Base-by-base conservation (phyloP, 179 eudicot species). In the Silene noctiflora region DNA sequence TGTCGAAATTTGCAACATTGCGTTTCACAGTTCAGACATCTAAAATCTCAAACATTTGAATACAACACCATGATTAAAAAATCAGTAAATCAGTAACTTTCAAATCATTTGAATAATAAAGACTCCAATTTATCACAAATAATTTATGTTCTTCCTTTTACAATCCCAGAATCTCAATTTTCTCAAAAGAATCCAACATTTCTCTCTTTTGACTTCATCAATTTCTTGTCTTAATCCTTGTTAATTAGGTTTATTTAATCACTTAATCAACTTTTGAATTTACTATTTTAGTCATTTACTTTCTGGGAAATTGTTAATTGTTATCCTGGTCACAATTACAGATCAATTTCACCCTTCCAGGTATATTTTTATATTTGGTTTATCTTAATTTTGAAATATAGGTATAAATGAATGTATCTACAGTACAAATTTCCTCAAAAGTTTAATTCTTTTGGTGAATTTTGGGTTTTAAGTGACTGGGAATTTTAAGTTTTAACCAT, bases 381-480 rank as follows among this genome's bases (percentile, higher is more conserved):
- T 53, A 16, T 25, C 22, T 71, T 69, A 5, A 46, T 44, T 3
- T n/a, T 35, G 65, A 24, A 61, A 61, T 61, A 6, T 61, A 61
- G 66, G 17, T 24, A 24, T 6, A 62, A 62, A 61, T 19, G 3
- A 68, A 39, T 21, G 10, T 42, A 42, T 51, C 53, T 24, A 9
- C 14, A 1, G 4, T 69, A 13, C 24, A 27, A 46, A 46, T 22
- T 6, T 33, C 20, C 4, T 2, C 17, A 71, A 71, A 53, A n/a
- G 21, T 29, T 29, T 1, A 17, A 8, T 25, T 55, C 33, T 71
- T 68, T 6, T 53, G 60, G n/a, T 0, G 4, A 46, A 4, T 70
- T 22, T 70, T 70, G 60, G 58, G 73, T 70, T 2, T 67, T 35
- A n/a, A 6, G 48, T 35, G 71, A 67, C 48, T 69, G 72, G 58